Evolutionary conservation across 768 basidiomycete species (phyloP), one percentile per base, ranked within the genome.

Genomic region (Mycena vulgaris): DNA sequence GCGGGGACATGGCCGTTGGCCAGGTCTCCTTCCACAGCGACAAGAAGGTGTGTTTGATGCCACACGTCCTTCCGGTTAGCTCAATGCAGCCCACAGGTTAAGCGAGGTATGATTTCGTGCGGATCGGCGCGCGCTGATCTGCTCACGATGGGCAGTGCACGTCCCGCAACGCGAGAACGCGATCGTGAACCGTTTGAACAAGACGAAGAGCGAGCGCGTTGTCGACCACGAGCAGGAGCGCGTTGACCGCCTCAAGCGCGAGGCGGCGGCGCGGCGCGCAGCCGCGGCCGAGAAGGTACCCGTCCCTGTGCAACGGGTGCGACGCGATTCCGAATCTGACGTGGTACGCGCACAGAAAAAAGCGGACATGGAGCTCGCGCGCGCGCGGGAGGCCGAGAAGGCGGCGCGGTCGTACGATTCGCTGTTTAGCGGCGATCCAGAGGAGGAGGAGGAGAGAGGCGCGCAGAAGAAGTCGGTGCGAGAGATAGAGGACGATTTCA

Each of bases 1-100:
- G 94, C 9, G 97, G 97, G 4, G 96, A 97, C 77, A 98, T 98
- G 96, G 96, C 95, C 3, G 92, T 97, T 4, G 98, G 98, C 0
- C 93, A 96, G 76, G 98, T 99, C 0, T 94, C 95, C 0, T 99
- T 99, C 79, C 94, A 98, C 73, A 93, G 85, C 65, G 95, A 98
- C 76, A 96, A 97, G 78, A 87, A 86, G 81, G 95, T 95, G 71
- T 42, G 86, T 51, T 48, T 27, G 21, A n/a, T 17, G 5, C 10
- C 42, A 27, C 47, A 21, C 5, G 42, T 25, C 9, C 25, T 27
- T 27, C 37, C 57, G 63, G 49, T 40, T 23, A 25, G 5, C 11
- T 3, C 17, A 27, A 63, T 47, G 19, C 23, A 37, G 33, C 14
- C 28, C 21, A 27, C 63, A 95, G 93, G 94, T 97, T 58, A 96